Percentiles rank a stretch among this genome's conserved stretches.
These are phyloP conservation scores for Zygotorulaspora mrakii DNA, from an alignment of 1,139 yeast species.

Conservation along the genomic window DNA sequence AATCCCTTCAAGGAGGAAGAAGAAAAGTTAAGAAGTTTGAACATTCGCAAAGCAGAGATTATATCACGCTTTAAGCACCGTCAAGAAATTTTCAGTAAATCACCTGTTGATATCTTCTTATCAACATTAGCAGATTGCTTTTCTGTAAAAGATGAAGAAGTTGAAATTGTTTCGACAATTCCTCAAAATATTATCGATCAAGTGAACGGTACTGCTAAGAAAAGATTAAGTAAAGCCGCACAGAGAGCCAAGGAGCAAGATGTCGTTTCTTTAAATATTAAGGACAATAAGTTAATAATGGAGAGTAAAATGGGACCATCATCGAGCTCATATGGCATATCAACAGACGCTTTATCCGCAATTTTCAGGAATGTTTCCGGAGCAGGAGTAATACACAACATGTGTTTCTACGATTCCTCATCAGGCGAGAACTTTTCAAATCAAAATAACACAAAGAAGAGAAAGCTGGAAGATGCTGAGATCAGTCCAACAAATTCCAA, in stretches of 20 bases:
- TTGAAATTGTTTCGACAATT: constrained; percentile 29
- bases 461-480: constrained; percentile 29
- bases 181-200: constrained; percentile 30
- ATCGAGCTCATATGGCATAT: constrained; percentile 17
- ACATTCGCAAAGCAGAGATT: constrained; percentile 32
- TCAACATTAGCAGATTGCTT: constrained; percentile 35
- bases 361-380: constrained; percentile 24
- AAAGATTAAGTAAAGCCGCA: constrained; percentile 32
- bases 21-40: constrained; percentile 27
- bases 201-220: constrained; percentile 35
- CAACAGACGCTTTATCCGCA: constrained; percentile 19
- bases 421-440: background rate
- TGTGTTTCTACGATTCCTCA: constrained; percentile 14
- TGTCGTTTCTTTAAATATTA: constrained; percentile 25
- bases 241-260: constrained; percentile 36
- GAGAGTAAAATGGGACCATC: constrained; percentile 26
- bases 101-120: constrained; percentile 35
- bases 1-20: constrained; percentile 35
- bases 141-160: constrained; percentile 31
- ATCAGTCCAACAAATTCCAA: constrained; percentile 31
- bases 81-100: constrained; percentile 32
- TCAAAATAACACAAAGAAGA: constrained; percentile 23
- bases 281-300: constrained; percentile 29
- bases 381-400: constrained; percentile 16
- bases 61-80: constrained; percentile 36